These are phyloP conservation scores for Boletus reticulatus DNA, from an alignment of 768 basidiomycete genomes.

Conservation along the genomic window DNA sequence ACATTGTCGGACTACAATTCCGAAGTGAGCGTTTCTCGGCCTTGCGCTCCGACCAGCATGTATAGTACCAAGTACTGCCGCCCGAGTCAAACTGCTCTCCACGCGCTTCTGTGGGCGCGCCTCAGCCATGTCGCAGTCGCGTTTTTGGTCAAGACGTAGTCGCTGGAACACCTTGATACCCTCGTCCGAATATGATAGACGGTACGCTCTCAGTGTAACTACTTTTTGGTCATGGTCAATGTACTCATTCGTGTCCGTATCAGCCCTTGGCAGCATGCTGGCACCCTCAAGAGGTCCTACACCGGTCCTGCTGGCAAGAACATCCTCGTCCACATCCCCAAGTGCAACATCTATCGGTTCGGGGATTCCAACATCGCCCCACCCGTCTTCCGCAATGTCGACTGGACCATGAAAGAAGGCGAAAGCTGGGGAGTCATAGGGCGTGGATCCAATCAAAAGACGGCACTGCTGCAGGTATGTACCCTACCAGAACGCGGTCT, in stretches of 20 bases:
- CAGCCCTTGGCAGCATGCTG: not conserved
- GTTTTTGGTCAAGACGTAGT: not conserved
- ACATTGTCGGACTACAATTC: too few species aligned
- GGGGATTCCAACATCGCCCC: conserved; percentile 47
- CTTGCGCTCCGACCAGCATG: not conserved
- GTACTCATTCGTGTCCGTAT: not conserved
- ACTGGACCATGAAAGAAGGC: conserved; percentile 58
- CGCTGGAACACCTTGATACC: not conserved
- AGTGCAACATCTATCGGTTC: conserved; percentile 55
- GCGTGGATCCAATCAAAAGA: conserved; percentile 60
- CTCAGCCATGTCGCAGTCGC: conserved; percentile 1
- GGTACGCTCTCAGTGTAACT: not conserved
- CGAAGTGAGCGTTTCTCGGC: not conserved
- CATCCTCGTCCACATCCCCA: conserved; percentile 41
- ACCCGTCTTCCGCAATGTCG: conserved; percentile 51
- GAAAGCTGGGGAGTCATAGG: conserved; percentile 79
- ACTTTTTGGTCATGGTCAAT: too few species aligned
- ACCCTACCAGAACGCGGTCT: too few species aligned
- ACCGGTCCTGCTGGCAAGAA: not conserved
- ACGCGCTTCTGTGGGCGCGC: too few species aligned
- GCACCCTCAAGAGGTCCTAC: conserved; percentile 1
- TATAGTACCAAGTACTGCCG: not conserved
- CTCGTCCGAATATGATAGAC: not conserved
- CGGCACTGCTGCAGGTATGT: conserved; percentile 60
- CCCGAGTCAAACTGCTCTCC: not conserved